phyloP scores from a whole-genome alignment of 345 rosid species.

The Bruguiera sexangula region DNA sequence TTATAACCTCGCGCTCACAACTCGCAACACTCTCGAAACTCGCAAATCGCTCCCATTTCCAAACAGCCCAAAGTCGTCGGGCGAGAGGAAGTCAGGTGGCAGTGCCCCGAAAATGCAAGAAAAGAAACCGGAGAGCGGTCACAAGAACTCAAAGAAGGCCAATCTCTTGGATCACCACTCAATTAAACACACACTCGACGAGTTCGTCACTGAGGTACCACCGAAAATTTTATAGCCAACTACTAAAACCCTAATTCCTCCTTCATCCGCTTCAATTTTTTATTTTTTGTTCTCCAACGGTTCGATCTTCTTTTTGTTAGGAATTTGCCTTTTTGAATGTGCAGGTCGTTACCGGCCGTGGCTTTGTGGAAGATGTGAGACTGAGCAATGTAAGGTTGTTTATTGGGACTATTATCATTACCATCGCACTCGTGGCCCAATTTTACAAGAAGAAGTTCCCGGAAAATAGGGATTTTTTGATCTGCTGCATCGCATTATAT shows the following conservation, averaged over 20 bases:
- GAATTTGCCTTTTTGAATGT: neutral
- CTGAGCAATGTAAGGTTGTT: slow-evolving; percentile 75
- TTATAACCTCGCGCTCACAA: no score
- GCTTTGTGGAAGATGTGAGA: slow-evolving; percentile 80
- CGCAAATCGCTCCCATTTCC: neutral
- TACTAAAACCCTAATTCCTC: slow-evolving; percentile 14
- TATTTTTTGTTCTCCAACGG: no score
- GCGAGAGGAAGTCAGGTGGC: neutral
- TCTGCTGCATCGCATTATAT: slow-evolving; percentile 88
- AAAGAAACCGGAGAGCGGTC: slow-evolving; percentile 48
- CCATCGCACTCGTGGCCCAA: slow-evolving; percentile 86
- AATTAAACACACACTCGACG: slow-evolving; percentile 91
- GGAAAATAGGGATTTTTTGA: slow-evolving; percentile 77
- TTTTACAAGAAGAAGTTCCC: slow-evolving; percentile 99
- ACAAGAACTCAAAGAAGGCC: slow-evolving; percentile 68
- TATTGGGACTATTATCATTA: slow-evolving; percentile 62
- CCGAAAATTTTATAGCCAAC: neutral
- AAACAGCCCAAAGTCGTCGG: no score
- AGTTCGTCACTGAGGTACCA: slow-evolving; percentile 77
- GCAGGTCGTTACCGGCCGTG: slow-evolving; percentile 77
- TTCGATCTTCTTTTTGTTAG: neutral
- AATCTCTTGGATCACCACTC: slow-evolving; percentile 93
- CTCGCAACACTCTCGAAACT: no score
- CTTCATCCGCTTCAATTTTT: neutral
- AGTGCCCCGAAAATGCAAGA: slow-evolving; percentile 38